Percentiles rank a stretch among this genome's conserved stretches.
phyloP scores from a whole-genome alignment of 2,329 filamentous ascomycete species.

The Plenodomus biglobosus region DNA sequence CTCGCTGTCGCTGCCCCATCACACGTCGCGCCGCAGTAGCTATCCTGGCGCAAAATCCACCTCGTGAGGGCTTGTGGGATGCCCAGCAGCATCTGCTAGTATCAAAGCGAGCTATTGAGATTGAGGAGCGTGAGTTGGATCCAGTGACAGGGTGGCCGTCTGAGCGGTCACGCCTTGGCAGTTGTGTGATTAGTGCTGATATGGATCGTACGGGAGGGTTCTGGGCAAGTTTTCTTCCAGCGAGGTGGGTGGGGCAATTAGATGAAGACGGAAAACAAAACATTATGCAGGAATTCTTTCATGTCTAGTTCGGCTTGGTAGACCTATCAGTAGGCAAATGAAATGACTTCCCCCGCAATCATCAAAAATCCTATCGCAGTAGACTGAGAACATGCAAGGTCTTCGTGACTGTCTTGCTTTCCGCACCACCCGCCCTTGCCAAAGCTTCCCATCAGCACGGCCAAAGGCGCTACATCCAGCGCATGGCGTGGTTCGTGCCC shows the following conservation, averaged over 20 bases:
- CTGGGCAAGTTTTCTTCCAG: conserved; percentile 7
- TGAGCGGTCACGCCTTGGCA: conserved; percentile 15
- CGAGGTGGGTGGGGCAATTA: conserved; percentile 1
- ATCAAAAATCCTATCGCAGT: too few species aligned
- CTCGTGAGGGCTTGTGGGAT: conserved; percentile 27
- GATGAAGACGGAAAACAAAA: conserved; percentile 7
- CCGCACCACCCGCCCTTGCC: too few species aligned
- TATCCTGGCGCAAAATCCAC: conserved; percentile 19
- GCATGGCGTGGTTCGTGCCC: background rate
- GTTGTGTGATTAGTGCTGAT: conserved; percentile 17
- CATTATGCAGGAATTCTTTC: conserved; percentile 13
- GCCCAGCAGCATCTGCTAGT: conserved; percentile 19
- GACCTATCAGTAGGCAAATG: background rate
- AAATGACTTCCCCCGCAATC: too few species aligned
- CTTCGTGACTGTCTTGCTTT: too few species aligned
- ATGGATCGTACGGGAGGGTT: conserved; percentile 21
- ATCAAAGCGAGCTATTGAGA: conserved; percentile 19
- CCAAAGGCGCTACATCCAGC: background rate
- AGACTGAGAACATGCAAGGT: too few species aligned
- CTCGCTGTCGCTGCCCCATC: conserved; percentile 21
- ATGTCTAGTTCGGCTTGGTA: background rate
- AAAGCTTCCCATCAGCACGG: too few species aligned
- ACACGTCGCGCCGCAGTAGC: conserved; percentile 24
- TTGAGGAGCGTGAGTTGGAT: conserved; percentile 24
- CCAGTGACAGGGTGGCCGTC: conserved; percentile 22